Evolutionary conservation across 2,329 filamentous ascomycete species (phyloP).

Genomic region (Beauveria pseudobassiana): DNA sequence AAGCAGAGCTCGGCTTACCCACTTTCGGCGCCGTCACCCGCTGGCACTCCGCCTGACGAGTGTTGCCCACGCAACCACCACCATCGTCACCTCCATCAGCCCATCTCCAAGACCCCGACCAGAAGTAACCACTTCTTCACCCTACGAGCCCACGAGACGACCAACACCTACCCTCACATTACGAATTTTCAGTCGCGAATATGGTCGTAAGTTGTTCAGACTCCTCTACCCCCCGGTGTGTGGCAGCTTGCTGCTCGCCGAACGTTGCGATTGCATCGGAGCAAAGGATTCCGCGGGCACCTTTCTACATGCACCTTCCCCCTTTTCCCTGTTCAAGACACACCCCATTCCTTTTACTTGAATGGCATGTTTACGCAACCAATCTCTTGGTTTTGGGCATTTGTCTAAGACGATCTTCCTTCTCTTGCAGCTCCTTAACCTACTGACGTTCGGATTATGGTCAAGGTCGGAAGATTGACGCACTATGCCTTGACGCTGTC

Average conservation of each 20-base stretch:
- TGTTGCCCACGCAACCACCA: slow-evolving; percentile 12
- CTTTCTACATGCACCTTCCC: no score
- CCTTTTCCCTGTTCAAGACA: neutral
- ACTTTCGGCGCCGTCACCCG: slow-evolving; percentile 1
- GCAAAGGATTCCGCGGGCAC: neutral
- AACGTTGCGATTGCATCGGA: neutral
- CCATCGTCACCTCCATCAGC: neutral
- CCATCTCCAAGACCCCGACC: neutral
- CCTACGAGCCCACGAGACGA: neutral
- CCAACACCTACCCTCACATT: neutral
- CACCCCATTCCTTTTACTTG: neutral
- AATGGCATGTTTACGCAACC: neutral
- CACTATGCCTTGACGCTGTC: slow-evolving; percentile 94
- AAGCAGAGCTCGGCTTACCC: slow-evolving; percentile 1
- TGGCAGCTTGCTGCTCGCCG: neutral
- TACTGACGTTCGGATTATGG: slow-evolving; percentile 61
- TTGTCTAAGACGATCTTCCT: slow-evolving; percentile 26
- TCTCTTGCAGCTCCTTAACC: slow-evolving; percentile 49
- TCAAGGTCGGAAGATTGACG: slow-evolving; percentile 82
- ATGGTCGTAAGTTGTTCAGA: slow-evolving; percentile 6
- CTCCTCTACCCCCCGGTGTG: neutral
- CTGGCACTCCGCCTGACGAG: slow-evolving; percentile 2
- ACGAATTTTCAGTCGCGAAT: neutral
- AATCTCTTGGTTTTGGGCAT: neutral
- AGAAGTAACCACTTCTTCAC: neutral